Percentiles rank a stretch among this genome's conserved stretches.
Conservation (phyloP, 1,284 basidiomycete species). For the Ceratobasidium sp. region DNA sequence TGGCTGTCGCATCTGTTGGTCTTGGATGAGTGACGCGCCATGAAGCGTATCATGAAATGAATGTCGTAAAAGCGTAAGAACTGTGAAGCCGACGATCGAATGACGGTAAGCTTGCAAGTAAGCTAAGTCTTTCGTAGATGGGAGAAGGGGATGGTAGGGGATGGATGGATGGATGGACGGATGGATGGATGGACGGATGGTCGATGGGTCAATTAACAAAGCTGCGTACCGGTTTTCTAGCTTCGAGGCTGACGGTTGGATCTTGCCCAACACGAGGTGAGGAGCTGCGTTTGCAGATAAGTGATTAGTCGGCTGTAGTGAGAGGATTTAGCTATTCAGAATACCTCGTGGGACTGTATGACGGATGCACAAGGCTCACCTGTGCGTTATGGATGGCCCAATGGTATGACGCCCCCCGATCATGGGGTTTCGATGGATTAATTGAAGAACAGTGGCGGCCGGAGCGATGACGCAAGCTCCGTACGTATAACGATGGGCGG, state of each 20-base stretch:
- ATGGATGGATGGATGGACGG: no score
- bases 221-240: slow-evolving; percentile 63
- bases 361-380: slow-evolving; percentile 24
- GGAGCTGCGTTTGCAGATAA: not conserved
- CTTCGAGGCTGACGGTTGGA: not conserved
- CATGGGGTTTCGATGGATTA: not conserved
- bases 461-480: not conserved
- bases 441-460: not conserved
- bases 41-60: not conserved
- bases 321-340: slow-evolving; percentile 8
- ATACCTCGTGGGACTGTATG: not conserved
- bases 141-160: not conserved
- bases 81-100: no score
- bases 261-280: not conserved
- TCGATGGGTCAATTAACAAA: not conserved
- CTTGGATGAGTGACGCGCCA: not conserved
- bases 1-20: no score
- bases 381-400: no score
- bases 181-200: not conserved
- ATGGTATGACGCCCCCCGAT: not conserved
- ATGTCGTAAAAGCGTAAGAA: not conserved
- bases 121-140: not conserved
- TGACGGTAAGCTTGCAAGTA: no score
- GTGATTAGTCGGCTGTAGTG: not conserved
- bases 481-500: not conserved